Conservation (phyloP, 148 eudicot genomes). For the Diospyros kaki region DNA sequence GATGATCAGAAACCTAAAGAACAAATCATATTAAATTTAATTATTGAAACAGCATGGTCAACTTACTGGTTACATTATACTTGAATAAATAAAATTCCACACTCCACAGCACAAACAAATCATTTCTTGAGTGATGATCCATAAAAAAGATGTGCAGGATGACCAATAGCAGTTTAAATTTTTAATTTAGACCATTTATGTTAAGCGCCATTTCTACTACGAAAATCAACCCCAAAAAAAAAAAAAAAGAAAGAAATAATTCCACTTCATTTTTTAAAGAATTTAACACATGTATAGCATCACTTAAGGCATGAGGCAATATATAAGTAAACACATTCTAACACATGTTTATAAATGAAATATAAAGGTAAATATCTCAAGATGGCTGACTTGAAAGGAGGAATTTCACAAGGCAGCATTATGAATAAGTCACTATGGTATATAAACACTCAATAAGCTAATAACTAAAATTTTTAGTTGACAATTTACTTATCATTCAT, state of each 20-base stretch:
- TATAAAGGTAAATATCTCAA: not conserved
- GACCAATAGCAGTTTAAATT: not conserved
- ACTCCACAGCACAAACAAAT: not conserved
- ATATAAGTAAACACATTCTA: no score
- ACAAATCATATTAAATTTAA: constrained; percentile 10
- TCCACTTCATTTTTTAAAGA: not conserved
- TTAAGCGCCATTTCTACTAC: not conserved
- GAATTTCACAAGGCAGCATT: not conserved
- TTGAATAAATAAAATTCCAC: not conserved
- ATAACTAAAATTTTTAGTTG: no score
- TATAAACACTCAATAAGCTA: no score
- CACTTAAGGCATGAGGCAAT: no score
- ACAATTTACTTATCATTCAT: no score
- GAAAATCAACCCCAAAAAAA: not conserved
- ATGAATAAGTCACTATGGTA: not conserved
- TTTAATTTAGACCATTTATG: not conserved
- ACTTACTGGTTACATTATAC: not conserved
- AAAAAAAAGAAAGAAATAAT: not conserved
- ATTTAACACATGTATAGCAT: not conserved
- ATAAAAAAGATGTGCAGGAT: not conserved
- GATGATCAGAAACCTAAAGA: constrained; percentile 39
- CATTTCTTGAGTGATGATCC: not conserved
- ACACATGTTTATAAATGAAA: not conserved
- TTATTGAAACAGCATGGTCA: not conserved
- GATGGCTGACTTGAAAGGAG: not conserved